Evolutionary conservation across 2,329 filamentous ascomycete species (phyloP).

Genomic region (Botrytis medusae): DNA sequence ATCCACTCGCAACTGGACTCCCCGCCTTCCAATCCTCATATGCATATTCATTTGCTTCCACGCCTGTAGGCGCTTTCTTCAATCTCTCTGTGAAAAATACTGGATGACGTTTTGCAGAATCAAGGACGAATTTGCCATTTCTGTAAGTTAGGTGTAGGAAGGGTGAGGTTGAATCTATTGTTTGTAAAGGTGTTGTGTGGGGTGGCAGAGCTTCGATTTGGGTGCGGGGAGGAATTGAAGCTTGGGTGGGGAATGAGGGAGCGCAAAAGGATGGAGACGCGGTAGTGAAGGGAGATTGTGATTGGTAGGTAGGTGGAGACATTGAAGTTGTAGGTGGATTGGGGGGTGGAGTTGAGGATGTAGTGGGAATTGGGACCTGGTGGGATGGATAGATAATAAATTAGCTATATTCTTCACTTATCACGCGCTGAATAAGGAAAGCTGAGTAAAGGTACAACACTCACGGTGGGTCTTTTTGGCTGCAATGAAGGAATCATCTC

Average conservation of each 20-base stretch:
- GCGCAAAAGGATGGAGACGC: background rate
- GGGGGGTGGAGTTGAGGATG: conserved; percentile 15
- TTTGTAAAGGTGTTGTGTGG: conserved; percentile 24
- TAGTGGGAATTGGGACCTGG: conserved; percentile 4
- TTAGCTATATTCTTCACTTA: background rate
- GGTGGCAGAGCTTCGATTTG: conserved; percentile 53
- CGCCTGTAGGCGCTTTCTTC: conserved; percentile 46
- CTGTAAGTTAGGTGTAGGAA: conserved; percentile 20
- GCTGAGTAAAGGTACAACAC: background rate
- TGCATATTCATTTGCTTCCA: conserved; percentile 22
- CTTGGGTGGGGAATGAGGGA: background rate
- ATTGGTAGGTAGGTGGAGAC: conserved; percentile 11
- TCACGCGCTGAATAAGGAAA: background rate
- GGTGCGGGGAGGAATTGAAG: conserved; percentile 35
- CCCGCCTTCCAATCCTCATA: conserved; percentile 29
- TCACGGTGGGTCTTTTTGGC: conserved; percentile 29
- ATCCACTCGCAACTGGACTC: conserved; percentile 60
- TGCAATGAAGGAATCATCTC: conserved; percentile 20
- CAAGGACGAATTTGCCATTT: conserved; percentile 25
- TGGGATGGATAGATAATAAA: background rate
- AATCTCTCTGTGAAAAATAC: conserved; percentile 73
- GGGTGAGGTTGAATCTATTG: conserved; percentile 27
- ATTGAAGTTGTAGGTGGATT: background rate
- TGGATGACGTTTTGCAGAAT: conserved; percentile 65
- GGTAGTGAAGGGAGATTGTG: conserved; percentile 9